A percentile compares a stretch with the other conserved stretches of the same genome.
These are phyloP conservation scores for Harringtonia aguacate DNA, from an alignment of 2,329 filamentous ascomycete genomes.

Conservation along the genomic window DNA sequence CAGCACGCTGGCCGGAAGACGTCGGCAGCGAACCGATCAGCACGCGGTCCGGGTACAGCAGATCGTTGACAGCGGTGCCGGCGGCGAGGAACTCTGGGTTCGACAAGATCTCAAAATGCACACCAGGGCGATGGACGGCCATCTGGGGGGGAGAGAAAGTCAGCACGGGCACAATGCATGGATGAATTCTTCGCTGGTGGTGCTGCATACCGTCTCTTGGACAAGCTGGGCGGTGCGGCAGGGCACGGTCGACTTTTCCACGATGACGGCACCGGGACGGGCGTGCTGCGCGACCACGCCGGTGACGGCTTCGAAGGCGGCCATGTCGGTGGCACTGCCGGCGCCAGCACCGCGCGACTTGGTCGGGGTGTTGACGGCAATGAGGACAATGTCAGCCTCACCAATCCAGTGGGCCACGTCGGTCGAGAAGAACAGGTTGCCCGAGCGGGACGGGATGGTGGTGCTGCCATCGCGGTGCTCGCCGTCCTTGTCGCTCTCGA, in stretches of 20 bases:
- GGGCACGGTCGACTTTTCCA: constrained; percentile 75
- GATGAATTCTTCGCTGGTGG: background rate
- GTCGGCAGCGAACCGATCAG: constrained; percentile 62
- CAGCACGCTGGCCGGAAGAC: constrained; percentile 47
- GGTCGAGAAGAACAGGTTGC: constrained; percentile 66
- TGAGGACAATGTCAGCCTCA: constrained; percentile 62
- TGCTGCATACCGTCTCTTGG: constrained; percentile 47
- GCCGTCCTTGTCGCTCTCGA: too few relatives aligned
- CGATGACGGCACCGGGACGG: constrained; percentile 58
- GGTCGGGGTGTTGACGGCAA: constrained; percentile 72
- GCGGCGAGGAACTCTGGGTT: constrained; percentile 77
- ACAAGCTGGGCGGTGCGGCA: constrained; percentile 63
- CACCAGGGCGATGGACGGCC: constrained; percentile 46
- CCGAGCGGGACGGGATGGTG: constrained; percentile 31
- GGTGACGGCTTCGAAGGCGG: constrained; percentile 59
- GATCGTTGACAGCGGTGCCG: constrained; percentile 62
- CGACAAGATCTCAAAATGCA: constrained; percentile 64
- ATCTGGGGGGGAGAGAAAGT: constrained; percentile 26
- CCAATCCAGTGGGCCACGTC: constrained; percentile 50
- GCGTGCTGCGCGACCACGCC: constrained; percentile 57
- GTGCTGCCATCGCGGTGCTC: constrained; percentile 8
- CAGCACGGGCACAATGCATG: background rate
- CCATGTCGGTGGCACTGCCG: constrained; percentile 62
- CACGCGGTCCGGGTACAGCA: constrained; percentile 61
- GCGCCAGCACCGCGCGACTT: constrained; percentile 60